phyloP scores from a whole-genome alignment of 192 early-diverging fungal genomes.

The Dissophora globulifera region DNA sequence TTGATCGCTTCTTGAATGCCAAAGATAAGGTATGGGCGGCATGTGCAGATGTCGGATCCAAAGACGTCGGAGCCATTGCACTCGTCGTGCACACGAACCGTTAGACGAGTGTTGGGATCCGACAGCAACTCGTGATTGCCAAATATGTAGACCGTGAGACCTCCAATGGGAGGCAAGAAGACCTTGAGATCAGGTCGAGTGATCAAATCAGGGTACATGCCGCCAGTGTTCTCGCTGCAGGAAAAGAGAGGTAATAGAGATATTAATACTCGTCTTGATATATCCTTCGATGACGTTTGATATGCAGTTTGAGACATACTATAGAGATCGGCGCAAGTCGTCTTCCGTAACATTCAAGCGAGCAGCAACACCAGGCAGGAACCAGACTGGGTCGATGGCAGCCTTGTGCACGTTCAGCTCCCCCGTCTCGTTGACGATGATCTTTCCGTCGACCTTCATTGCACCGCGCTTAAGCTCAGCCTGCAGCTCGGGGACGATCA shows the following conservation, averaged over 20 bases:
- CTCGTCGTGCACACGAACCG: conserved; percentile 93
- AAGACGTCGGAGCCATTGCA: conserved; percentile 94
- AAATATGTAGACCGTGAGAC: conserved; percentile 93
- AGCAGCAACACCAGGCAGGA: conserved; percentile 90
- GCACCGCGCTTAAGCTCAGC: conserved; percentile 69
- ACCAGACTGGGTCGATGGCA: conserved; percentile 96
- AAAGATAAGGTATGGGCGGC: conserved; percentile 83
- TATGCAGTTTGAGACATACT: conserved; percentile 60
- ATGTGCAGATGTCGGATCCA: conserved; percentile 88
- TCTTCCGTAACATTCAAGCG: conserved; percentile 89
- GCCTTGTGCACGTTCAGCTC: conserved; percentile 92
- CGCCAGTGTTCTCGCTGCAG: conserved; percentile 85
- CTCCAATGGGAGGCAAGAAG: conserved; percentile 94
- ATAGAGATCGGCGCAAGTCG: conserved; percentile 83
- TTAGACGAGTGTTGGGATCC: conserved; percentile 85
- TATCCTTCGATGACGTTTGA: no score
- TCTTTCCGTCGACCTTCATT: conserved; percentile 82
- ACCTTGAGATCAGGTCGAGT: conserved; percentile 93
- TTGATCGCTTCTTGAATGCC: conserved; percentile 92
- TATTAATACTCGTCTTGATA: no score
- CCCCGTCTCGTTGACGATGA: conserved; percentile 80
- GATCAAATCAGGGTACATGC: conserved; percentile 96
- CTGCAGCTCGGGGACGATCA: conserved; percentile 92
- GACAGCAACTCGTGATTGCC: conserved; percentile 83
- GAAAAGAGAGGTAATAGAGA: conserved; percentile 4